These are phyloP conservation scores for Penicilliopsis zonata DNA, from an alignment of 495 filamentous ascomycete species.

Conservation along the genomic window DNA sequence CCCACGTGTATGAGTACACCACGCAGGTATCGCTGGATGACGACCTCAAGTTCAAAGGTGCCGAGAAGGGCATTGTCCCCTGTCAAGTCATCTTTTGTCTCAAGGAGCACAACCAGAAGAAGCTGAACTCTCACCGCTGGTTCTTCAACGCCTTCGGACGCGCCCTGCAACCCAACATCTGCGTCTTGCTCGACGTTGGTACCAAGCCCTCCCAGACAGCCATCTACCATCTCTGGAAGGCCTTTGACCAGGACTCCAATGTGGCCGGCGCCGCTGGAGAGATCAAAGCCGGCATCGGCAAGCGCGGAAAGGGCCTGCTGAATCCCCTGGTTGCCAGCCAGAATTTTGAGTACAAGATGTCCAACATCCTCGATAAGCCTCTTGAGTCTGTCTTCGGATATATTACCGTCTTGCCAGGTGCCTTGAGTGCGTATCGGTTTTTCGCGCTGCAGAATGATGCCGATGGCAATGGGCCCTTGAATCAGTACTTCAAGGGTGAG, in stretches of 20 bases:
- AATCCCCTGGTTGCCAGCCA: slow-evolving; percentile 95
- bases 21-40: slow-evolving; percentile 94
- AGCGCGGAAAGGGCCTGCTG: slow-evolving; percentile 65
- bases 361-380: slow-evolving; percentile 96
- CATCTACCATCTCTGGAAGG: slow-evolving; percentile 98
- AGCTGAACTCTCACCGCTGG: slow-evolving; percentile 97
- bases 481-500: slow-evolving; percentile 99
- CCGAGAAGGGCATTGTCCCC: slow-evolving; percentile 97
- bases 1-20: slow-evolving; percentile 97
- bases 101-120: slow-evolving; percentile 97
- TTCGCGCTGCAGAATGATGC: slow-evolving; percentile 96
- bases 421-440: slow-evolving; percentile 89
- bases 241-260: slow-evolving; percentile 93
- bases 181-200: slow-evolving; percentile 91
- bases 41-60: slow-evolving; percentile 96
- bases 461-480: slow-evolving; percentile 87
- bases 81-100: slow-evolving; percentile 98
- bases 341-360: slow-evolving; percentile 99
- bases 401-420: slow-evolving; percentile 92
- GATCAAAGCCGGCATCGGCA: slow-evolving; percentile 92
- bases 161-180: slow-evolving; percentile 88
- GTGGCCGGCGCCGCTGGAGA: slow-evolving; percentile 95
- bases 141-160: slow-evolving; percentile 98
- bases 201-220: slow-evolving; percentile 77
- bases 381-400: slow-evolving; percentile 96